Conservation (phyloP, 140 eudicot genomes). For the Stevia rebaudiana region DNA sequence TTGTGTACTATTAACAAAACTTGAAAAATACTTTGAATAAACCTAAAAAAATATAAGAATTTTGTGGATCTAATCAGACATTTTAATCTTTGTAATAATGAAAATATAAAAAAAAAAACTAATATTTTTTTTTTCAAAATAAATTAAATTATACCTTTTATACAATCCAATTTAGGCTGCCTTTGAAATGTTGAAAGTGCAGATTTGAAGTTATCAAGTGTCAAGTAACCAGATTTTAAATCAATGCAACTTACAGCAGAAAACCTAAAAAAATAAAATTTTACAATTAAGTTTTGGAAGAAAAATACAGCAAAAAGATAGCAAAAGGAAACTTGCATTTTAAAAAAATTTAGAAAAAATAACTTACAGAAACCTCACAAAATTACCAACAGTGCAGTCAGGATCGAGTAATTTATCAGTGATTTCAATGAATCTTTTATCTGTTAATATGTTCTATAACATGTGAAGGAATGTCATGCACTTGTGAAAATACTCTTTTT, state of each 20-base stretch:
- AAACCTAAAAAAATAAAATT: conserved; percentile 43
- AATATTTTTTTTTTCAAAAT: background rate
- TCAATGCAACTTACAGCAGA: conserved; percentile 63
- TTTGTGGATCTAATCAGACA: background rate
- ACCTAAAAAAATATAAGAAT: background rate
- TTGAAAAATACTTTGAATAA: background rate
- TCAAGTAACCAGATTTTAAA: conserved; percentile 50
- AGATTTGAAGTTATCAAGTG: conserved; percentile 74
- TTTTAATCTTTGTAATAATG: background rate
- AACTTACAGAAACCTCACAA: conserved; percentile 73
- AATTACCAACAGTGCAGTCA: conserved; percentile 62
- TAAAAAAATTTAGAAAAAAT: background rate
- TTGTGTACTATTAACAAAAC: background rate
- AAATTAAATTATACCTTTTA: conserved; percentile 50
- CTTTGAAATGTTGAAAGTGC: conserved; percentile 70
- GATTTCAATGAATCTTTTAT: conserved; percentile 47
- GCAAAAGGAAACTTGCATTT: background rate
- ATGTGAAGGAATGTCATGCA: conserved; percentile 42
- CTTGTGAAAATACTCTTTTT: background rate
- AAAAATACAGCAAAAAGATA: conserved; percentile 4
- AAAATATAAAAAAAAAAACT: conserved; percentile 1
- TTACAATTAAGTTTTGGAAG: conserved; percentile 9
- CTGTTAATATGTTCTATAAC: conserved; percentile 53
- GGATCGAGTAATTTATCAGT: conserved; percentile 45
- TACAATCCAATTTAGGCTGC: conserved; percentile 74